Evolutionary conservation across 2,329 filamentous ascomycete species (phyloP), one percentile per base, ranked within the genome.

Genomic region (Pseudogymnoascus sp.): DNA sequence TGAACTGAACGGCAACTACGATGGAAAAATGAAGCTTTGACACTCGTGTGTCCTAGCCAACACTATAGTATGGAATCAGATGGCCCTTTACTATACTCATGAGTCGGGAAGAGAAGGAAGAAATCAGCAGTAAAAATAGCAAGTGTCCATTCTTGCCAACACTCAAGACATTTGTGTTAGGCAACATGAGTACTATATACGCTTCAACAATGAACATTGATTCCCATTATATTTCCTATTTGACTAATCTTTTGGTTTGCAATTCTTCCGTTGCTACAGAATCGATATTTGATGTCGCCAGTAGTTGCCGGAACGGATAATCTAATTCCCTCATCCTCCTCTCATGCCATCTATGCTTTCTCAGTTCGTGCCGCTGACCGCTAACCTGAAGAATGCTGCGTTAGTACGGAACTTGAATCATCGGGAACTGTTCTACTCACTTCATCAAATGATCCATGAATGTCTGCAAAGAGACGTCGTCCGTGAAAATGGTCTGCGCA

Each of bases 381-480:
- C 76, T 67, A 79, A 74, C 66, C 76, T 79, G 63, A 26, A 59
- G 35, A 19, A 58, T 33, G 13, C 1, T 19, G 23, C 10, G 19
- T 37, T 57, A 39, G 18, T 23, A 35, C 18, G 10, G 5, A 34
- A 3, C 18, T 28, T 26, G n/a, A 23, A 18, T 52, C n/a, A 33
- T 23, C n/a, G 6, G 23, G n/a, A 39, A 60, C 15, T 28, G 8
- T 4, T 23, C 30, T 38, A 80, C 86, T 75, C 79, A 92, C 90
- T 99, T 99, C 94, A 99, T 99, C 72, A 99, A 78, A 76, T 97
- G 92, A 70, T 99, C 94, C 94, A 99, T 99, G 72, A 99, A 99
- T 1, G 92, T 97, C 75, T 97, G 92, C 71, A 99, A 77, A 59
- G 91, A 96, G 59, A 99, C 94, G 73, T 99, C 94, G 70, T 99